Evolutionary conservation across 2,329 filamentous ascomycete species (phyloP), one percentile per base, ranked within the genome.

Genomic region (Fusarium praegraminearum): DNA sequence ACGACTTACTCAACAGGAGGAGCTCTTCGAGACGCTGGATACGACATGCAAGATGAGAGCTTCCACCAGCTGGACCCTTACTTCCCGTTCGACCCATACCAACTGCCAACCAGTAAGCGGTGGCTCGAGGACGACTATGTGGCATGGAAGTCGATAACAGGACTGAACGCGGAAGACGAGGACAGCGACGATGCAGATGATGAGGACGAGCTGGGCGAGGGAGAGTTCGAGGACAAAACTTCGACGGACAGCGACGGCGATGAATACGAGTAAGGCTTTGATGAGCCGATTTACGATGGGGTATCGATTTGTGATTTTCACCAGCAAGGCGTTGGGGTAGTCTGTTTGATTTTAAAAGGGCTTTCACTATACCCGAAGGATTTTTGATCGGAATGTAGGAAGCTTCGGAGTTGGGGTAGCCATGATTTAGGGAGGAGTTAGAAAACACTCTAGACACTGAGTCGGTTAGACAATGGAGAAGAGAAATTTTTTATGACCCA

Each of bases 61-160:
- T 91, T 89, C 75, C 90, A 95, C 75, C 91, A 97, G 79, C 86
- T 99, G 3, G 94, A 98, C 73, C 92, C 94, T 0, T 98, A 97
- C 78, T 99, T 98, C 76, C 96, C 96, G 1, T 99, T 99, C 76
- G 96, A 99, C 77, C 97, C 97, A 4, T 99, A 98, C 79, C 91
- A 95, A 75, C 83, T 99, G 51, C 94, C 94, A 1, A 84, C 89
- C 71, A 98, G 94, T 78, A 93, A 92, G 79, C 87, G 89, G 62
- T 98, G 96, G 97, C 82, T 99, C 15, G 91, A 94, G 67, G 86
- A 88, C 22, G 91, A 97, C 76, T 98, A 97, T 76, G 86, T 95
- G 32, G 85, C 90, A 52, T 98, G 93, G 92, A 88, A 88, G 68
- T 87, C 90, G 7, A 88, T 97, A 36, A 89, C 90, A 1, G 93